phyloP scores from a whole-genome alignment of 75 land plant species.

The Chamaecyparis obtusa region DNA sequence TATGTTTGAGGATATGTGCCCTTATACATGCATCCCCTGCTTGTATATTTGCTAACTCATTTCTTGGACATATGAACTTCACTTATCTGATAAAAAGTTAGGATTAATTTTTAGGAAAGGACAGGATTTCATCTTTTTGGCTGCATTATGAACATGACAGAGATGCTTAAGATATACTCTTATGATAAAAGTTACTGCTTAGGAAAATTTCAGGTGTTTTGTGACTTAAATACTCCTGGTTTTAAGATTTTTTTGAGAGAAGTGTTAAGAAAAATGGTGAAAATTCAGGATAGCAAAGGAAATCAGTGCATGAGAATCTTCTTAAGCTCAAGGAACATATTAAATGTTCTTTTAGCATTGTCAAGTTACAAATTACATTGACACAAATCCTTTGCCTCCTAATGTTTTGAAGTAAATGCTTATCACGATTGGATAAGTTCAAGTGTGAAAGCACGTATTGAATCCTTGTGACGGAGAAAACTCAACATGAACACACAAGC shows the following conservation, averaged over 20 bases:
- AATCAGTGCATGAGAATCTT: background rate
- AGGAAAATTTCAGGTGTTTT: background rate
- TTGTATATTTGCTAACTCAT: background rate
- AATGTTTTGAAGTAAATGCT: background rate
- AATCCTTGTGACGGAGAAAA: background rate
- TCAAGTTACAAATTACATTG: background rate
- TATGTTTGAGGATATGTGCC: background rate
- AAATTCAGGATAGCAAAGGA: background rate
- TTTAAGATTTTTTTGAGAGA: background rate
- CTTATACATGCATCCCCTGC: background rate
- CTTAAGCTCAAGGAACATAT: background rate
- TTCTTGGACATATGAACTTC: background rate
- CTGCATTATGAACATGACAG: background rate
- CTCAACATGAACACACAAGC: background rate
- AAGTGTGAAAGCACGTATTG: background rate
- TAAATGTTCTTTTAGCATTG: background rate
- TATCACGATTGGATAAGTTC: background rate
- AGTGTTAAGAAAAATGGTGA: background rate
- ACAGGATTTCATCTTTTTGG: background rate
- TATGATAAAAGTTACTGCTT: background rate
- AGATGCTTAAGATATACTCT: background rate
- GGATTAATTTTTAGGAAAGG: background rate
- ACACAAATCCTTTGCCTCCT: background rate
- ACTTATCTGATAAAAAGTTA: background rate
- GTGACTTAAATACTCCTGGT: background rate